Evolutionary conservation across 1,284 basidiomycete species (phyloP).

Genomic region (Ganoderma meredithae): DNA sequence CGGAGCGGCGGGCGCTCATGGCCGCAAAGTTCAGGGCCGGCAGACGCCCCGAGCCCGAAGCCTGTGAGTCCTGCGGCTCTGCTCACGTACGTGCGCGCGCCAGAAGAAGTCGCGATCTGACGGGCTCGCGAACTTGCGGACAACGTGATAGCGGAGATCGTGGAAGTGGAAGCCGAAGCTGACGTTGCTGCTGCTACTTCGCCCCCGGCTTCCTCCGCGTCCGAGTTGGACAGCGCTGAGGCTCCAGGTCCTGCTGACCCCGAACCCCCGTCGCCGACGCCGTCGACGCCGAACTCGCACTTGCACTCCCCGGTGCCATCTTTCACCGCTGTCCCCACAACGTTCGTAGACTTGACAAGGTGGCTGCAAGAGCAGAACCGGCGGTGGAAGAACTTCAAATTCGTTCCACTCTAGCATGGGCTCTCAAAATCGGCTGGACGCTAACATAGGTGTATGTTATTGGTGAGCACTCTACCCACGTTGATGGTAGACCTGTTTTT

Average conservation of each 20-base stretch:
- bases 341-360: background rate
- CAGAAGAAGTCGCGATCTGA: background rate
- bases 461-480: no score
- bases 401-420: background rate
- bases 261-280: background rate
- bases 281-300: background rate
- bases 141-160: background rate
- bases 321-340: background rate
- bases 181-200: background rate
- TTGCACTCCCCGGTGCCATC: background rate
- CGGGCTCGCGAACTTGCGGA: no score
- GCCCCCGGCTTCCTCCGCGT: background rate
- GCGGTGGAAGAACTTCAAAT: background rate
- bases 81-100: no score
- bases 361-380: background rate
- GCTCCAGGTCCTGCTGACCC: background rate
- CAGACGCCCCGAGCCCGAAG: background rate
- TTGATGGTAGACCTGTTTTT: no score
- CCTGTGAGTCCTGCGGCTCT: background rate
- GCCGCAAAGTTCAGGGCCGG: background rate
- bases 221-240: background rate
- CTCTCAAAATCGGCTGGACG: no score
- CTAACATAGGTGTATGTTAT: no score
- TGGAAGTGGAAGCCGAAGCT: background rate
- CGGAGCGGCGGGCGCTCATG: background rate